Percentiles rank a stretch among this genome's conserved stretches.
Conservation (phyloP, 805 yeast species). For the Candida krabiensis region DNA sequence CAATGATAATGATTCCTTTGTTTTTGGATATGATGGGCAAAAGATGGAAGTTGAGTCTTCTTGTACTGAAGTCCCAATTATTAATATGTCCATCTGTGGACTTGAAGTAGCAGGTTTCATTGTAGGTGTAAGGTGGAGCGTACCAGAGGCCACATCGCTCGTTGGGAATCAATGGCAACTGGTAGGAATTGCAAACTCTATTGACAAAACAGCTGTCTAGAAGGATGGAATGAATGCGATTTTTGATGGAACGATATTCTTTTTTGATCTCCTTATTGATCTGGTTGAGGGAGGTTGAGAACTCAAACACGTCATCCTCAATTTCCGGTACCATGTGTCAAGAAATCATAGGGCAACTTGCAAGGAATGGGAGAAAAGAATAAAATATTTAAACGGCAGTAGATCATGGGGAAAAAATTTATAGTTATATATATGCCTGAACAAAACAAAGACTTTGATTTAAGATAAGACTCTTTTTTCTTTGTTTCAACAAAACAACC, state of each 20-base stretch:
- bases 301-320: too few species aligned
- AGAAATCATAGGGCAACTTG: too few species aligned
- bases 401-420: too few species aligned
- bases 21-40: conserved; percentile 44
- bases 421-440: too few species aligned
- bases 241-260: conserved; percentile 51
- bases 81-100: conserved; percentile 89
- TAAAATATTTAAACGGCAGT: too few species aligned
- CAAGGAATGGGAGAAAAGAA: too few species aligned
- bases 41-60: conserved; percentile 75
- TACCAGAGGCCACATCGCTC: conserved; percentile 92
- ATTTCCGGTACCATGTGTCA: too few species aligned
- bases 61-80: conserved; percentile 75
- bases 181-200: conserved; percentile 36
- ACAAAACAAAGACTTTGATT: too few species aligned
- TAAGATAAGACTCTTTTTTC: too few species aligned
- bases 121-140: conserved; percentile 43
- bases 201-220: conserved; percentile 57
- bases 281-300: conserved; percentile 18
- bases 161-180: conserved; percentile 59
- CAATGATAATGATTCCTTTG: conserved; percentile 63
- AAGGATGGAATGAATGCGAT: conserved; percentile 70
- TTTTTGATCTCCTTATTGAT: conserved; percentile 43
- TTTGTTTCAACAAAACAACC: too few species aligned
- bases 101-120: conserved; percentile 69